Conservation (phyloP, 495 filamentous ascomycete species). For the Ramalina intermedia region DNA sequence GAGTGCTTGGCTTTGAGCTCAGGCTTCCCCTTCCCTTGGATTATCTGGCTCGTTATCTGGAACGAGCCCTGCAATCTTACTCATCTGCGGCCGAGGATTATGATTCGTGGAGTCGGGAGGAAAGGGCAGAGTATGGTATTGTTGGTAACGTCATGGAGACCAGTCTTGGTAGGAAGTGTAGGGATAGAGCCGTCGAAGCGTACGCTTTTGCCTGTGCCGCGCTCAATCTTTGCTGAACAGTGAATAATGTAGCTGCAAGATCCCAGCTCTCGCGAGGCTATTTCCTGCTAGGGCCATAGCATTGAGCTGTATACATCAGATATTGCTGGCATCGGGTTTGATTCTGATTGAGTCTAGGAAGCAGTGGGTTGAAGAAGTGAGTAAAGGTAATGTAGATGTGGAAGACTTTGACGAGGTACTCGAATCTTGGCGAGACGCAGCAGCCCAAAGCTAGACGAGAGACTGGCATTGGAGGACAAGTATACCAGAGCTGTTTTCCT, state of each 20-base stretch:
- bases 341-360: constrained; percentile 1
- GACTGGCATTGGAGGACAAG: too few species aligned
- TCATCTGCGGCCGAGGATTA: constrained; percentile 19
- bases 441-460: background rate
- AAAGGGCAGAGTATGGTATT: constrained; percentile 25
- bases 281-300: constrained; percentile 27
- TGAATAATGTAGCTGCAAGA: constrained; percentile 14
- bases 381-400: constrained; percentile 23
- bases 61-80: constrained; percentile 17
- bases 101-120: constrained; percentile 19
- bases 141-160: constrained; percentile 22
- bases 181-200: constrained; percentile 18
- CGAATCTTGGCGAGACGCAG: background rate
- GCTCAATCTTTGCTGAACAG: background rate
- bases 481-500: too few species aligned
- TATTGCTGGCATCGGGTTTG: constrained; percentile 18
- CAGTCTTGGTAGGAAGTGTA: constrained; percentile 20
- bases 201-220: constrained; percentile 6
- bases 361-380: constrained; percentile 21
- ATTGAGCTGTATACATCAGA: constrained; percentile 22
- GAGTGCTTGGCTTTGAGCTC: constrained; percentile 28
- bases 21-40: constrained; percentile 24
- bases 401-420: constrained; percentile 28
- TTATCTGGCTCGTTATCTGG: constrained; percentile 25
- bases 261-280: constrained; percentile 22